Conservation (phyloP, 768 basidiomycete genomes). For the Psilocybe cyanescens region DNA sequence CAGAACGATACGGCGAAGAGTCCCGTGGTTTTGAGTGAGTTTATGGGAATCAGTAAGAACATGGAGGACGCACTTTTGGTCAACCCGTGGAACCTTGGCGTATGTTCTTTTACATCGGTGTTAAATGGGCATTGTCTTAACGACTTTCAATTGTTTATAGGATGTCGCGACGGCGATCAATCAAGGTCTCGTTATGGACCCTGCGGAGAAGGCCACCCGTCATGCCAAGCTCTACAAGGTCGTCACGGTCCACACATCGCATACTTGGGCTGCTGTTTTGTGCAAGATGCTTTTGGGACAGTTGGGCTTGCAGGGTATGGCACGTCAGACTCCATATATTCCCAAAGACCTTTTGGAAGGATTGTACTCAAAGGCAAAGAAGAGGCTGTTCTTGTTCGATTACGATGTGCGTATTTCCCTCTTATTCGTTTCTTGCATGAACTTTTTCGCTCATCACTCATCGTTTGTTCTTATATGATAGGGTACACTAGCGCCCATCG, state of each 20-base stretch:
- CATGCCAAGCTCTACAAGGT: constrained; percentile 81
- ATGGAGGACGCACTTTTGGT: constrained; percentile 87
- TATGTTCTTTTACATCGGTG: constrained; percentile 36
- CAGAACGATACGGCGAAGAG: constrained; percentile 84
- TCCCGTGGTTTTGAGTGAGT: constrained; percentile 92
- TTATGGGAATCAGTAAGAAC: constrained; percentile 95
- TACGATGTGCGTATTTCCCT: constrained; percentile 74
- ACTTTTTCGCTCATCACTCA: not conserved
- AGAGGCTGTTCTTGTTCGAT: constrained; percentile 92
- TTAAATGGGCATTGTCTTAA: not conserved
- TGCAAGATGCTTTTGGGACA: constrained; percentile 87
- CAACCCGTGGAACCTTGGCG: constrained; percentile 96
- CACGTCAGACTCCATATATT: constrained; percentile 85
- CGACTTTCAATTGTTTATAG: constrained; percentile 33
- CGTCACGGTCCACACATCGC: constrained; percentile 92
- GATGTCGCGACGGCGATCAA: constrained; percentile 92
- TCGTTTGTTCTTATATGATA: constrained; percentile 28
- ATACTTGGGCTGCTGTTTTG: constrained; percentile 91
- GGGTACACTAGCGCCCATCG: constrained; percentile 97
- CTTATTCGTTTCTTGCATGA: not conserved
- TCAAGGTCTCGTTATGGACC: constrained; percentile 81
- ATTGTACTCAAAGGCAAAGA: constrained; percentile 70
- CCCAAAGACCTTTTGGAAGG: constrained; percentile 61
- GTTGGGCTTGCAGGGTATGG: constrained; percentile 76
- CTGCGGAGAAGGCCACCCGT: constrained; percentile 71